Conservation (phyloP, 306 rosid species). For the Malus sieversii region DNA sequence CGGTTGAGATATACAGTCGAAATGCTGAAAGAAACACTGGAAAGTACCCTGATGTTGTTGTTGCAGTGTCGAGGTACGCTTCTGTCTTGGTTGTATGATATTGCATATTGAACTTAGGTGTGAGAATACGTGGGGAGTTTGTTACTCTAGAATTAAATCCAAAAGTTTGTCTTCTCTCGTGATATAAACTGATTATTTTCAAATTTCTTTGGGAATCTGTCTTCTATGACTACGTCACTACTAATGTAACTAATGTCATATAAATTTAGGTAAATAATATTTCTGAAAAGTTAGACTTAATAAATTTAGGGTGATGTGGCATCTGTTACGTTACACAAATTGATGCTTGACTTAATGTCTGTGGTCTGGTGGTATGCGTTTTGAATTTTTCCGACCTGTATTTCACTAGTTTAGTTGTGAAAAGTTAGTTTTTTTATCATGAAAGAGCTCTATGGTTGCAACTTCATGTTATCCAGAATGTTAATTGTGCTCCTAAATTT, state of each 20-base stretch:
- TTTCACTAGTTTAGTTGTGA: neutral
- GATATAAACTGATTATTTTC: neutral
- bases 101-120: neutral
- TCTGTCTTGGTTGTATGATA: neutral
- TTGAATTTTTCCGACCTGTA: neutral
- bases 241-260: neutral
- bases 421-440: neutral
- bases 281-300: neutral
- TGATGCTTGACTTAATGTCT: neutral
- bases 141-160: neutral
- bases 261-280: neutral
- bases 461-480: neutral
- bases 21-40: constrained; percentile 88
- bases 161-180: neutral
- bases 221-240: neutral
- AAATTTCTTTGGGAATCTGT: neutral
- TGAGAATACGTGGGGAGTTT: neutral
- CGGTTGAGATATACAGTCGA: constrained; percentile 90
- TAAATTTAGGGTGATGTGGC: neutral
- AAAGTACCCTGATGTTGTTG: constrained; percentile 82
- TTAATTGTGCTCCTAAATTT: neutral
- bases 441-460: neutral
- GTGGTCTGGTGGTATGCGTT: neutral
- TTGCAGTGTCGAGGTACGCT: constrained; percentile 60
- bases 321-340: neutral